Conservation (phyloP, 176 grass and related monocot species). For the Elymus sibiricus region DNA sequence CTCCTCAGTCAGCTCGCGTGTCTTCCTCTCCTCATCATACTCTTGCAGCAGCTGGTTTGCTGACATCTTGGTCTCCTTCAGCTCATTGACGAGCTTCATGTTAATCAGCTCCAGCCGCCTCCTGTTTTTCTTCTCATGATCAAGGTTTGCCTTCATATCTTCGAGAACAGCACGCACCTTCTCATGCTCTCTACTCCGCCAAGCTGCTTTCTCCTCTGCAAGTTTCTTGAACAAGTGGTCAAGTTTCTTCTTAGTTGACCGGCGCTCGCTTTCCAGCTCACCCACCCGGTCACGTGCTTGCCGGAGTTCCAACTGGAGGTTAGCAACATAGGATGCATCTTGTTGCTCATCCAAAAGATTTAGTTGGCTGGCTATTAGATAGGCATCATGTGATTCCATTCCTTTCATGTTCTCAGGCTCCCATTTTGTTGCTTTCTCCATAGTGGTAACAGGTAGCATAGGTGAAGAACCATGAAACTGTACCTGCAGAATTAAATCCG, state of each 20-base stretch:
- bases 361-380: conserved; percentile 67
- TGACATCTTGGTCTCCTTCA: conserved; percentile 71
- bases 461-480: conserved; percentile 37
- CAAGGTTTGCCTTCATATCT: conserved; percentile 85
- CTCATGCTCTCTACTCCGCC: conserved; percentile 86
- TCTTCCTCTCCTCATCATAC: conserved; percentile 78
- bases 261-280: conserved; percentile 68
- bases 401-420: conserved; percentile 64
- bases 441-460: conserved; percentile 42
- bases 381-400: conserved; percentile 62
- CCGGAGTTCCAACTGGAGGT: conserved; percentile 69
- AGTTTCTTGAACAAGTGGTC: conserved; percentile 93
- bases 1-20: conserved; percentile 81
- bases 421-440: conserved; percentile 98
- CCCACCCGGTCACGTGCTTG: conserved; percentile 54
- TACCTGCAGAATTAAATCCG: neutral
- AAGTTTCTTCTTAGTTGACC: conserved; percentile 83
- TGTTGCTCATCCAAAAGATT: conserved; percentile 68
- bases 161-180: conserved; percentile 76
- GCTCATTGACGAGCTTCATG: conserved; percentile 77
- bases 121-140: conserved; percentile 80
- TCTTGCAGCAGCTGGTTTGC: conserved; percentile 77
- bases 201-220: conserved; percentile 81
- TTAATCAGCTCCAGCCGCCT: conserved; percentile 68
- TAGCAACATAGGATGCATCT: conserved; percentile 48